Evolutionary conservation across 345 rosid genomes (phyloP).

Genomic region (Brassica incana): DNA sequence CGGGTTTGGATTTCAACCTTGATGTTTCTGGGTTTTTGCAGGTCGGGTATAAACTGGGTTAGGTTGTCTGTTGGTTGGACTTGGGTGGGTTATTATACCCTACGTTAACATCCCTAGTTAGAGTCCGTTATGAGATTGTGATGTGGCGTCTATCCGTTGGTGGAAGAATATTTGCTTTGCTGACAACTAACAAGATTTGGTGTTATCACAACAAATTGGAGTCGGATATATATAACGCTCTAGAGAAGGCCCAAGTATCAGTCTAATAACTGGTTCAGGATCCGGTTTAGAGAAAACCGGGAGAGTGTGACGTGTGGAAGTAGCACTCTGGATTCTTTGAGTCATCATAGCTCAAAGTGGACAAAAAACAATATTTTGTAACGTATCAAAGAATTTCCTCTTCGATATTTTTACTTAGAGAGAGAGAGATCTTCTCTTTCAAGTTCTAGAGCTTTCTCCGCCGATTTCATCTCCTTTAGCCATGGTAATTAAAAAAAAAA

Average conservation of each 20-base stretch:
- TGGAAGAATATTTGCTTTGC: background rate
- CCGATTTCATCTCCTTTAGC: conserved; percentile 17
- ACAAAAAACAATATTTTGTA: background rate
- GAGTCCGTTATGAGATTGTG: background rate
- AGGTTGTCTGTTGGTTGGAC: too few species aligned
- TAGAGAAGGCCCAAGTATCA: background rate
- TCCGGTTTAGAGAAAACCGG: background rate
- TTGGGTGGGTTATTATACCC: too few species aligned
- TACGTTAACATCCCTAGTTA: background rate
- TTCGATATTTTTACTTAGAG: background rate
- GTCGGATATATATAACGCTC: background rate
- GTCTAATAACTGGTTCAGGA: background rate
- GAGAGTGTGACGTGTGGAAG: background rate
- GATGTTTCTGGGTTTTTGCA: too few species aligned
- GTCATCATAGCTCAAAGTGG: background rate
- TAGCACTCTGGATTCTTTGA: background rate
- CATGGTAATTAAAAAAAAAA: conserved; percentile 17
- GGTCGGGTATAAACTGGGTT: too few species aligned
- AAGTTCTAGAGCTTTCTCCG: background rate
- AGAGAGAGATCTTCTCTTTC: background rate
- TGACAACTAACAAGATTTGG: background rate
- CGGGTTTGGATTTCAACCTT: too few species aligned
- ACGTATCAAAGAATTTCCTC: background rate
- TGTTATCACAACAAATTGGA: background rate
- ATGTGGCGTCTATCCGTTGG: background rate